Conservation (phyloP, 2,329 filamentous ascomycete genomes). For the Aspergillus felis region DNA sequence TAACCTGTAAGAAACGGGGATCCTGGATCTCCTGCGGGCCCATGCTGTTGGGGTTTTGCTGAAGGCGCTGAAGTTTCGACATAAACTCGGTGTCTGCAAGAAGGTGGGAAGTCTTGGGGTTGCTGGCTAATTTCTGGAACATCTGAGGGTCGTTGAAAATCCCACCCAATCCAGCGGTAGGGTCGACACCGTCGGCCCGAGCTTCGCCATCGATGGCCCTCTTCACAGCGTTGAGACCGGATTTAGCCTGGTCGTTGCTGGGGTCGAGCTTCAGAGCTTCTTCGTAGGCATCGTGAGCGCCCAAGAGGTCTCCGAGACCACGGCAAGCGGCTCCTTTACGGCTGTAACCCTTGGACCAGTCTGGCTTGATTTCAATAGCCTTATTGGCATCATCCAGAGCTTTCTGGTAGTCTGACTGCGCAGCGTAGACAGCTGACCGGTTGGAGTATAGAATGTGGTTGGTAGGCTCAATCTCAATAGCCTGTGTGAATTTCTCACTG, state of each 20-base stretch:
- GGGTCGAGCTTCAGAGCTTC: constrained; percentile 91
- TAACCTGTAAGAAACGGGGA: constrained; percentile 86
- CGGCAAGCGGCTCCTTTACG: constrained; percentile 90
- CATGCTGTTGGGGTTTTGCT: constrained; percentile 74
- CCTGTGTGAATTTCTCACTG: constrained; percentile 91
- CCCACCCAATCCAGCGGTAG: constrained; percentile 71
- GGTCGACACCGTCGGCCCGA: constrained; percentile 60
- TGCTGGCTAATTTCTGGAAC: constrained; percentile 82
- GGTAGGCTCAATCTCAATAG: constrained; percentile 77
- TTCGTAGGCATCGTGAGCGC: constrained; percentile 85
- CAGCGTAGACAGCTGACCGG: constrained; percentile 81
- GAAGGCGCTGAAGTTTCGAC: constrained; percentile 77
- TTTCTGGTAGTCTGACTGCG: constrained; percentile 79
- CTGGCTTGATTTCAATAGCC: constrained; percentile 89
- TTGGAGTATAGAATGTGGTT: constrained; percentile 99
- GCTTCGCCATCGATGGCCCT: constrained; percentile 81
- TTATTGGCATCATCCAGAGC: constrained; percentile 89
- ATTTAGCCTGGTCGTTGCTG: constrained; percentile 87
- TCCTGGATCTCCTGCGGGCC: constrained; percentile 75
- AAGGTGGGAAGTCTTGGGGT: constrained; percentile 84
- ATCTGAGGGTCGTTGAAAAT: constrained; percentile 95
- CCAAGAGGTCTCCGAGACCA: constrained; percentile 77
- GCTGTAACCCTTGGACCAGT: constrained; percentile 96
- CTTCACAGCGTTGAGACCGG: constrained; percentile 77
- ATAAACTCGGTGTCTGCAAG: constrained; percentile 86